These are phyloP conservation scores for Xylaria arbuscula DNA, from an alignment of 2,329 filamentous ascomycete species.

Conservation along the genomic window DNA sequence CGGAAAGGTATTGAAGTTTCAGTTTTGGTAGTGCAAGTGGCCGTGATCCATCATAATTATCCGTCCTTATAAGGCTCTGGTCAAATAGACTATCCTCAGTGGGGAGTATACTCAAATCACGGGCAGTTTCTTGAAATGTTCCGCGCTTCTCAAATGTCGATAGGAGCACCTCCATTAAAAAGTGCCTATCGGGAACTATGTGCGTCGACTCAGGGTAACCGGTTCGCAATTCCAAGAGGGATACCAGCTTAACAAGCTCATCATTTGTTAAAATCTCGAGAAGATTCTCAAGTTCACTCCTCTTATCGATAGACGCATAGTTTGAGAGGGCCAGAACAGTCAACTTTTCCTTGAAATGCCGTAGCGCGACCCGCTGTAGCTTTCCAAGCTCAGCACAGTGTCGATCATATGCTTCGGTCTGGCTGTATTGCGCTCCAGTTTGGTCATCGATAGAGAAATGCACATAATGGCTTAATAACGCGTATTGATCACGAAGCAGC, in stretches of 20 bases:
- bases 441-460: constrained; percentile 93
- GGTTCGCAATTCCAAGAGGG: constrained; percentile 79
- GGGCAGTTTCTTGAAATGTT: constrained; percentile 83
- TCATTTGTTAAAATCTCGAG: constrained; percentile 77
- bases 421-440: constrained; percentile 79
- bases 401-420: constrained; percentile 78
- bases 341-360: constrained; percentile 87
- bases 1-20: constrained; percentile 93
- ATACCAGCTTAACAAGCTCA: constrained; percentile 77
- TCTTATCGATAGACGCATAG: constrained; percentile 85
- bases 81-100: constrained; percentile 88
- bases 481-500: constrained; percentile 82
- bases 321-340: constrained; percentile 94
- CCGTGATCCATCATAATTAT: constrained; percentile 85
- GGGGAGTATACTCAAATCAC: constrained; percentile 79
- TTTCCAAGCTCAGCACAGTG: constrained; percentile 82
- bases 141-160: constrained; percentile 79
- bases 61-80: constrained; percentile 79
- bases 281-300: constrained; percentile 80
- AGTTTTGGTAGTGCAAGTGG: constrained; percentile 93
- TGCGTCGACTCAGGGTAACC: constrained; percentile 79
- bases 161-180: constrained; percentile 78
- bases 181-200: constrained; percentile 71
- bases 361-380: constrained; percentile 81
- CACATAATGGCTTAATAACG: constrained; percentile 86